A percentile compares a stretch with the other conserved stretches of the same genome.
These are phyloP conservation scores for Lactifluus piperatus DNA, from an alignment of 768 basidiomycete genomes.

Conservation along the genomic window DNA sequence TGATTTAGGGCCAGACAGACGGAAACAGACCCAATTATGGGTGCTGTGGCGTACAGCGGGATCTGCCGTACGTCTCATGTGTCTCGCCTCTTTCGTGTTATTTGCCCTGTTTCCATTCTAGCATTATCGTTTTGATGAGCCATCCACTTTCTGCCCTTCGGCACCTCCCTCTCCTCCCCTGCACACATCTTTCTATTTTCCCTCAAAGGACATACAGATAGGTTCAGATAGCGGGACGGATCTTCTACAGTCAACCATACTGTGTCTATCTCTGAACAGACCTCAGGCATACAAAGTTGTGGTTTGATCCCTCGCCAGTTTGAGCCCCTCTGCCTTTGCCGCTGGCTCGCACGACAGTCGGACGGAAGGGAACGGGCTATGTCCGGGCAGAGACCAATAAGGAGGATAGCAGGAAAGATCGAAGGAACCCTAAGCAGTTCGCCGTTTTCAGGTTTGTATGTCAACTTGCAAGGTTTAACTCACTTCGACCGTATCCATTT, in stretches of 20 bases:
- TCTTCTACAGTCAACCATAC: neutral
- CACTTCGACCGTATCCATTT: neutral
- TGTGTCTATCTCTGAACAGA: neutral
- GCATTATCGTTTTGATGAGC: neutral
- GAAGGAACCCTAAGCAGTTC: neutral
- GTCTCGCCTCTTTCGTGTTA: neutral
- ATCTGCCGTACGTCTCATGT: neutral
- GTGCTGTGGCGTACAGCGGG: neutral
- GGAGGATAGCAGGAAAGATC: neutral
- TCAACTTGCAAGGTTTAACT: neutral
- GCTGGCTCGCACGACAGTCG: neutral
- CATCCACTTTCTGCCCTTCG: neutral
- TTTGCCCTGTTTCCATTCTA: conserved; percentile 3
- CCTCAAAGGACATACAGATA: neutral
- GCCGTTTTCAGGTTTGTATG: neutral
- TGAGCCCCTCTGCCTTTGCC: neutral
- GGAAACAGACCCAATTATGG: neutral
- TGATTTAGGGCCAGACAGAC: neutral
- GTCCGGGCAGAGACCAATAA: neutral
- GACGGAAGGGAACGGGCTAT: neutral
- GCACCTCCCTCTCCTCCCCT: neutral
- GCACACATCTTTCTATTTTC: neutral
- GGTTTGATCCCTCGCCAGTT: neutral
- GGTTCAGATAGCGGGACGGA: neutral
- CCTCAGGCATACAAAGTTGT: neutral